phyloP scores from a whole-genome alignment of 1,284 basidiomycete genomes.

The Apiotrichum sp. region DNA sequence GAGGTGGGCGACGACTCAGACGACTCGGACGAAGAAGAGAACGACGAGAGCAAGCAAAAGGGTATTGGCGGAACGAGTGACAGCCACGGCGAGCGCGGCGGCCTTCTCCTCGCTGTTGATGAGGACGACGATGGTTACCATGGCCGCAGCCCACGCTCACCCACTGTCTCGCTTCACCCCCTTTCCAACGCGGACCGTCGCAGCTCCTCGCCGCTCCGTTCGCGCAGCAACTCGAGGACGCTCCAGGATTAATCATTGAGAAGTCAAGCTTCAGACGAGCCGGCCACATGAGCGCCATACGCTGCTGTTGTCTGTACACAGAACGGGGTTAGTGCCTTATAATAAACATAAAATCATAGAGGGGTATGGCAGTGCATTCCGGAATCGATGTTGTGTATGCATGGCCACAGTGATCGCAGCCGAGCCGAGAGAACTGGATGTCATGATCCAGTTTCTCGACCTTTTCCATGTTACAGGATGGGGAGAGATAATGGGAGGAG shows the following conservation, averaged over 20 bases:
- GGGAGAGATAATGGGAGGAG: neutral
- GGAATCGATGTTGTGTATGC: conserved; percentile 4
- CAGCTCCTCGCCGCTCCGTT: neutral
- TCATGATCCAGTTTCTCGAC: too few relatives aligned
- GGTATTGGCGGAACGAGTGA: conserved; percentile 25
- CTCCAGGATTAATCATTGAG: neutral
- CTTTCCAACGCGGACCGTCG: neutral
- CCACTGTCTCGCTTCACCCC: neutral
- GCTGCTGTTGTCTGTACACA: neutral
- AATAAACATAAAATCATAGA: neutral
- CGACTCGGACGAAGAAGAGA: conserved; percentile 16
- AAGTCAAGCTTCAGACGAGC: too few relatives aligned
- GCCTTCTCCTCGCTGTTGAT: conserved; percentile 7
- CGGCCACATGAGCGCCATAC: too few relatives aligned
- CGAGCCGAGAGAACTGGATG: too few relatives aligned
- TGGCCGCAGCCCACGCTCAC: neutral
- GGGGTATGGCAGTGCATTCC: conserved; percentile 6
- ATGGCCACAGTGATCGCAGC: neutral
- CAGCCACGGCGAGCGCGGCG: conserved; percentile 16
- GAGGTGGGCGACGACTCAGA: conserved; percentile 16
- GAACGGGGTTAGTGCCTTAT: neutral
- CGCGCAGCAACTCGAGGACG: neutral
- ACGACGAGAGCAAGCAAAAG: conserved; percentile 12
- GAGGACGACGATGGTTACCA: conserved; percentile 12
- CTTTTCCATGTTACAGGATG: too few relatives aligned